These are phyloP conservation scores for Trichosporon sp. DNA, from an alignment of 1,284 basidiomycete species.

Conservation along the genomic window DNA sequence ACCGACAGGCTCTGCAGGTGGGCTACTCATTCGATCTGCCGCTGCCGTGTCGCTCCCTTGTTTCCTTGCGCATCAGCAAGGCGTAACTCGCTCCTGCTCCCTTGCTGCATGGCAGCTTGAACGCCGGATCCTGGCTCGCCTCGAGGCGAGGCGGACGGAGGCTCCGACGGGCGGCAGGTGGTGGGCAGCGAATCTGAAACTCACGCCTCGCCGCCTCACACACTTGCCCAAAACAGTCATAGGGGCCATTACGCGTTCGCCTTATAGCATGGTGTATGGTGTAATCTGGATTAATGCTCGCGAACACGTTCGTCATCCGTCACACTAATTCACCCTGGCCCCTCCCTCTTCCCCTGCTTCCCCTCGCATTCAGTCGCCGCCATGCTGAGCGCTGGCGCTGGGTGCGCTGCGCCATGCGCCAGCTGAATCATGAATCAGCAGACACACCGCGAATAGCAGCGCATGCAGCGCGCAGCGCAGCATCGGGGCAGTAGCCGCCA, in stretches of 20 bases:
- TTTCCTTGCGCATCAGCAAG: neutral
- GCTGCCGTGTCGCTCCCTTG: neutral
- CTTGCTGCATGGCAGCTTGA: neutral
- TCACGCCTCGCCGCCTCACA: neutral
- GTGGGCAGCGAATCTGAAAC: neutral
- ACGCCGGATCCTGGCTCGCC: too few species aligned
- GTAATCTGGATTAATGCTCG: neutral
- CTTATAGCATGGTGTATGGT: slow-evolving; percentile 3
- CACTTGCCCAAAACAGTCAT: neutral
- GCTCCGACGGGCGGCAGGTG: neutral
- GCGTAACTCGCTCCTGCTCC: neutral
- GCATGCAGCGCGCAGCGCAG: too few species aligned
- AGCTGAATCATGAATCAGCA: too few species aligned
- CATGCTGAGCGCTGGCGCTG: too few species aligned
- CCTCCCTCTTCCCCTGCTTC: neutral
- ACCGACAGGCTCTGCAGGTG: neutral
- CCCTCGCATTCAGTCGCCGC: neutral
- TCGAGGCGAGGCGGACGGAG: neutral
- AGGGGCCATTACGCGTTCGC: neutral
- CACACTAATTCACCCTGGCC: neutral
- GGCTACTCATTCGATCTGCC: neutral
- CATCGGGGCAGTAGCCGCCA: neutral
- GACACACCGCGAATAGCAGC: too few species aligned
- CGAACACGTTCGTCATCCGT: slow-evolving; percentile 3
- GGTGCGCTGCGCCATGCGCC: too few species aligned